A percentile compares a stretch with the other conserved stretches of the same genome.
Evolutionary conservation across 1,284 basidiomycete genomes (phyloP).

Genomic region (Stygiomarasmius scandens): DNA sequence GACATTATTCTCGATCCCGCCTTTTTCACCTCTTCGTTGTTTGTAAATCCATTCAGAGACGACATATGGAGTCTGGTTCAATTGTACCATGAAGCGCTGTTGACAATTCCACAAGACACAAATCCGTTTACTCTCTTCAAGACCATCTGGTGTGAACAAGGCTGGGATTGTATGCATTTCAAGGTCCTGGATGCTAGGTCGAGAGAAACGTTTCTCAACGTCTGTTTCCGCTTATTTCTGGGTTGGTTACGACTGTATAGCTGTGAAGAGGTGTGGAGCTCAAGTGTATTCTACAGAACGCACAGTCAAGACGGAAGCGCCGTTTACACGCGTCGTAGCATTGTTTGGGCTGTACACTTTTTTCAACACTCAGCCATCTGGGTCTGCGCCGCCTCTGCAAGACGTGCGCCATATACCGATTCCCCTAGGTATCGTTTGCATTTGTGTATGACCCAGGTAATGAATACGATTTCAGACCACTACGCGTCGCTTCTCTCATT

Average conservation of each 20-base stretch:
- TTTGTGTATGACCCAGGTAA: slow-evolving; percentile 1
- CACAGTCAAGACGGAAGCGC: slow-evolving; percentile 46
- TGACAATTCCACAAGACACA: slow-evolving; percentile 23
- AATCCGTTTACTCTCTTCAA: slow-evolving; percentile 73
- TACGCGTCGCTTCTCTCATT: slow-evolving; percentile 50
- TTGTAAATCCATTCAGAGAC: slow-evolving; percentile 63
- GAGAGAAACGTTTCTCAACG: slow-evolving; percentile 59
- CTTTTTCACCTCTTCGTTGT: slow-evolving; percentile 77
- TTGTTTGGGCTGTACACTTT: slow-evolving; percentile 73
- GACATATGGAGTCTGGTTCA: slow-evolving; percentile 59
- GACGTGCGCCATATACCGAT: slow-evolving; percentile 53
- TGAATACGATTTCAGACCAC: slow-evolving; percentile 45
- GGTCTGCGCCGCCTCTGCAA: slow-evolving; percentile 51
- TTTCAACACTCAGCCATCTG: slow-evolving; percentile 63
- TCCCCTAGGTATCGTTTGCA: slow-evolving; percentile 50
- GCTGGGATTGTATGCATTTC: slow-evolving; percentile 76
- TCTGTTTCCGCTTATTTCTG: slow-evolving; percentile 63
- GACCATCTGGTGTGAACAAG: slow-evolving; percentile 60
- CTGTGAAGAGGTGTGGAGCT: not conserved
- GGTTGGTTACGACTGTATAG: slow-evolving; percentile 42
- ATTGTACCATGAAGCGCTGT: slow-evolving; percentile 50
- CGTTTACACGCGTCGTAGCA: slow-evolving; percentile 54
- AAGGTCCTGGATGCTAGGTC: slow-evolving; percentile 66
- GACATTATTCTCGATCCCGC: slow-evolving; percentile 66
- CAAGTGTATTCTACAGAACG: slow-evolving; percentile 46